Evolutionary conservation across 768 basidiomycete genomes (phyloP), one percentile per base, ranked within the genome.

Genomic region (Scleroderma bovista): DNA sequence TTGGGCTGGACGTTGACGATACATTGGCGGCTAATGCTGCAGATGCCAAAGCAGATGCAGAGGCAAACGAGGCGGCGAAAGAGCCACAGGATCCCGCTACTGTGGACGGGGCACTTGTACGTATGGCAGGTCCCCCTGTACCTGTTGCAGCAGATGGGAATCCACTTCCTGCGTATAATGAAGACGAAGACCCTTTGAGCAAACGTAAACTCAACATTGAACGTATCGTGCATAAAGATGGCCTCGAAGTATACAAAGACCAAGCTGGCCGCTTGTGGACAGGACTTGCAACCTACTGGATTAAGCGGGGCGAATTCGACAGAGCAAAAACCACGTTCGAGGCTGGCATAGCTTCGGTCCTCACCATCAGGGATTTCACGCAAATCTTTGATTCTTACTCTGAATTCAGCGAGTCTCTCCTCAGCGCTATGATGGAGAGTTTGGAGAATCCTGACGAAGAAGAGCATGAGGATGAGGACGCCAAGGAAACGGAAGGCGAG

Each of bases 321-420:
- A 78, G 88, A 46, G 91, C 92, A 15, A 90, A 85, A 55, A 74
- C 75, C 44, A 91, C 87, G 0, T 98, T 98, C 64, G 96, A 98
- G 68, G 69, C 80, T 20, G 96, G 93, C 13, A 77, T 97, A 55
- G 76, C 80, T 16, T 75, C 72, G 1, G 95, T 98, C 16, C 71
- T 98, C 59, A 97, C 95, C 1, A 86, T 97, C 56, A 82, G 94
- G 31, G 96, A 98, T 70, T 99, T 99, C 65, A 93, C 92, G 2
- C 93, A 97, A 65, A 93, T 98, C 48, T 98, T 98, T 60, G 95
- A 98, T 60, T 86, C 93, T 6, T 97, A 96, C 66, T 85, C 89
- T 33, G 93, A 98, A 60, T 98, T 96, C 63, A 83, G 84, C 50
- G 94, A 97, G 70, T 83, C 85, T 0, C 75, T 96, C 55, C 87